Evolutionary conservation across 352 stramenopile genomes (phyloP).

Genomic region (Phytophthora syringae): DNA sequence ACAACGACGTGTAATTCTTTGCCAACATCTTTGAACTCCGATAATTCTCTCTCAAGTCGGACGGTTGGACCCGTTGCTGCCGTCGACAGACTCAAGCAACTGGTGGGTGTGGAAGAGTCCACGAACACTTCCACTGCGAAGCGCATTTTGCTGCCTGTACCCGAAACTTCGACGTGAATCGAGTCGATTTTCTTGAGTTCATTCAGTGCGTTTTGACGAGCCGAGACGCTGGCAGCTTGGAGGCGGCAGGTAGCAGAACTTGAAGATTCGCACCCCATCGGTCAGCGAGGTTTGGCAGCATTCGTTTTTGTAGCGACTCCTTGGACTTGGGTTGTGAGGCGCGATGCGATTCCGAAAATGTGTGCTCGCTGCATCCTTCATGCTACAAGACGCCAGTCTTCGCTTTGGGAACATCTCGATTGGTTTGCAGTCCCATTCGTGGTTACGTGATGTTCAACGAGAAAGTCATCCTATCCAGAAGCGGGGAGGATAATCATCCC

Average conservation of each 20-base stretch:
- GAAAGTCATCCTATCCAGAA: conserved; percentile 14
- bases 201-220: conserved; percentile 2
- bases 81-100: conserved; percentile 4
- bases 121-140: conserved; percentile 19
- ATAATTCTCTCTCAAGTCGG: conserved; percentile 11
- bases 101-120: neutral
- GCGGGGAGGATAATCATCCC: neutral
- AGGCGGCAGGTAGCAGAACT: conserved; percentile 2
- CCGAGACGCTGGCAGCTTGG: conserved; percentile 2
- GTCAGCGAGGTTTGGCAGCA: conserved; percentile 26
- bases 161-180: conserved; percentile 14
- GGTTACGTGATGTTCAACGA: neutral
- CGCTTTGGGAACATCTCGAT: no score
- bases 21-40: conserved; percentile 16
- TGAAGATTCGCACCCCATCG: conserved; percentile 24
- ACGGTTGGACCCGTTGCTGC: neutral
- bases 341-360: conserved; percentile 17
- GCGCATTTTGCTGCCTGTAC: conserved; percentile 14
- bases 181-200: conserved; percentile 25
- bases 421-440: no score
- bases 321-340: conserved; percentile 1
- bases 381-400: no score
- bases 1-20: conserved; percentile 17
- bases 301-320: neutral
- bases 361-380: no score